These are phyloP conservation scores for Eucalyptus pauciflora DNA, from an alignment of 345 rosid genomes.

Conservation along the genomic window DNA sequence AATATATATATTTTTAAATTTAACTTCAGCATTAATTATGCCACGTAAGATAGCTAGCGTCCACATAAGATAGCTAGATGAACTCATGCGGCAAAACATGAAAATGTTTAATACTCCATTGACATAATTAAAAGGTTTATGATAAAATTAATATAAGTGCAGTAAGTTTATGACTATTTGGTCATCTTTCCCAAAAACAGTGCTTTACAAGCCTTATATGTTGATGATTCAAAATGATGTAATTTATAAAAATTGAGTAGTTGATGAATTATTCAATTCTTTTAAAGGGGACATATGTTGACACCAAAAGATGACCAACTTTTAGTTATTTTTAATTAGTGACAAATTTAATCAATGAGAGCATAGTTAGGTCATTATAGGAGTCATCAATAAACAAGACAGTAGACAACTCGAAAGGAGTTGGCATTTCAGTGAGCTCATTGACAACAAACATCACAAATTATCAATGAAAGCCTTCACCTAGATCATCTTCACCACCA, in stretches of 20 bases:
- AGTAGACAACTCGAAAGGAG: neutral
- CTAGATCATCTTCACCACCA: neutral
- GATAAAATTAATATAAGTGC: neutral
- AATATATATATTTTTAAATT: too few species aligned
- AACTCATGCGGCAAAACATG: too few species aligned
- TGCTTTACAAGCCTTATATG: neutral
- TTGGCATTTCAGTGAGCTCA: neutral
- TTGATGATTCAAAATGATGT: neutral
- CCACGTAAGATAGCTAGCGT: rapidly evolving
- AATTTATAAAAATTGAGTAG: neutral
- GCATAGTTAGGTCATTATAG: neutral
- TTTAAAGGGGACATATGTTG: neutral
- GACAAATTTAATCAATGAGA: neutral
- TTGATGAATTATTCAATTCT: neutral
- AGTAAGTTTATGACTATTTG: neutral
- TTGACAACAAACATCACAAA: neutral
- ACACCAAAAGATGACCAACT: neutral
- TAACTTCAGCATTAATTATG: too few species aligned
- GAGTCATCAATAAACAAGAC: neutral
- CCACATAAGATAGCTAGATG: neutral
- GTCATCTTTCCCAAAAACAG: neutral
- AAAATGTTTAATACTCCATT: too few species aligned
- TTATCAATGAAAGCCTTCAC: neutral
- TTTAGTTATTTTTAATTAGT: neutral
- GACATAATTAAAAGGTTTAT: too few species aligned